Evolutionary conservation across 106 monocot genomes (phyloP), one percentile per base, ranked within the genome.

Genomic region (Alisma plantagoaquatica): DNA sequence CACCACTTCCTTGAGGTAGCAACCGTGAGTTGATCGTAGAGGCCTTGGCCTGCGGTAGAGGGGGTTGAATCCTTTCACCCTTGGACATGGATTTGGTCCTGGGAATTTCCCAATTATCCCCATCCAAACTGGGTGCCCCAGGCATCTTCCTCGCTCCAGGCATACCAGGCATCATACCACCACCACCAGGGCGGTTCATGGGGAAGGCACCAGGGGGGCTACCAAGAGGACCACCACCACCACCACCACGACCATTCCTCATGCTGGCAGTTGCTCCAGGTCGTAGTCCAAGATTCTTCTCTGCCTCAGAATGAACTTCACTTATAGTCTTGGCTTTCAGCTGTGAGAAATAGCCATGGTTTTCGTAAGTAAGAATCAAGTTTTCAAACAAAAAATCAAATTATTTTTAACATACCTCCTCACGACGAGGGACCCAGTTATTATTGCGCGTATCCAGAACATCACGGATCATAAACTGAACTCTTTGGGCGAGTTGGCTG

Each of bases 151-250:
- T 71, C 35, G 51, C 24, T 10, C 84, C 84, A 14, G 96, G 96
- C 96, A 89, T 89, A 33, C 96, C 89, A 2, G 96, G 89, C 96
- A 89, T 89, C 88, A 81, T 87, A 5, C 93, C 93, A 15, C 79
- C 84, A 31, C 56, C 46, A 21, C 94, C 94, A 41, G 75, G 87
- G 22, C 84, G 48, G 54, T 64, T 77, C 11, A 76, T 43, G 10
- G 84, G 72, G 35, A 75, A 68, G 18, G 59, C 26, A 10, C 64
- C 72, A 26, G 83, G 64, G n/a, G n/a, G n/a, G 32, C 55, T 30
- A 1, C 48, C 52, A 18, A 58, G 4, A n/a, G n/a, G n/a, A n/a
- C n/a, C n/a, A n/a, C n/a, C n/a, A 44, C 70, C 29, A 28, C 62
- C 52, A 14, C 30, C 49, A 27, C 69, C 71, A 27, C 88, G 88